These are phyloP conservation scores for Trichoderma parareesei DNA, from an alignment of 495 filamentous ascomycete species.

Conservation along the genomic window DNA sequence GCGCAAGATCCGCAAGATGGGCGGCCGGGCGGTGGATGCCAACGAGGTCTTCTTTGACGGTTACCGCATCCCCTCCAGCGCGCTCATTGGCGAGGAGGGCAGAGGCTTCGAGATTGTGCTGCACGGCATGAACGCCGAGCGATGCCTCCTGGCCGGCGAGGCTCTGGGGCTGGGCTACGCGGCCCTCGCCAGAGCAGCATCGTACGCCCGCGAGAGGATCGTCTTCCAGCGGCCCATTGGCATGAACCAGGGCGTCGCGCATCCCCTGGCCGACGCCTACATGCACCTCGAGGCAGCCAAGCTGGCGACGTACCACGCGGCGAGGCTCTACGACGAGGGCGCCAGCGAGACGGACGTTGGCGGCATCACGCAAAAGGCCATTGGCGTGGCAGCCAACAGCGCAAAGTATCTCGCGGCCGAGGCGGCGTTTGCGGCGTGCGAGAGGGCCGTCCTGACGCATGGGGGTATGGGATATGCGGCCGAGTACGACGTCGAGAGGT, in stretches of 20 bases:
- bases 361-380: conserved; percentile 48
- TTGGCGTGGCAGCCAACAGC: conserved; percentile 67
- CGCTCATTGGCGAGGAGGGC: conserved; percentile 59
- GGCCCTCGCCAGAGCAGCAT: conserved; percentile 54
- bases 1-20: conserved; percentile 73
- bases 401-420: conserved; percentile 77
- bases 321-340: conserved; percentile 67
- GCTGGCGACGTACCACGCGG: conserved; percentile 69
- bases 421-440: conserved; percentile 67
- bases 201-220: conserved; percentile 59
- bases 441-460: conserved; percentile 56
- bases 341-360: conserved; percentile 41
- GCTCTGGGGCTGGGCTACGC: conserved; percentile 70
- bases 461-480: conserved; percentile 74
- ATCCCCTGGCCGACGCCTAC: conserved; percentile 65
- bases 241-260: conserved; percentile 65
- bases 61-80: conserved; percentile 51
- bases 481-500: conserved; percentile 74
- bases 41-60: conserved; percentile 81
- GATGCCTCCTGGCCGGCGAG: conserved; percentile 69
- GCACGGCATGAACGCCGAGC: conserved; percentile 80
- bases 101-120: conserved; percentile 70
- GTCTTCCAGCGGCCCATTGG: conserved; percentile 68
- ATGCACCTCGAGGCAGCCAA: conserved; percentile 78
- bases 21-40: conserved; percentile 67